Base-by-base conservation (phyloP, 2,329 filamentous ascomycete species). In the Macrophomina tecta region DNA sequence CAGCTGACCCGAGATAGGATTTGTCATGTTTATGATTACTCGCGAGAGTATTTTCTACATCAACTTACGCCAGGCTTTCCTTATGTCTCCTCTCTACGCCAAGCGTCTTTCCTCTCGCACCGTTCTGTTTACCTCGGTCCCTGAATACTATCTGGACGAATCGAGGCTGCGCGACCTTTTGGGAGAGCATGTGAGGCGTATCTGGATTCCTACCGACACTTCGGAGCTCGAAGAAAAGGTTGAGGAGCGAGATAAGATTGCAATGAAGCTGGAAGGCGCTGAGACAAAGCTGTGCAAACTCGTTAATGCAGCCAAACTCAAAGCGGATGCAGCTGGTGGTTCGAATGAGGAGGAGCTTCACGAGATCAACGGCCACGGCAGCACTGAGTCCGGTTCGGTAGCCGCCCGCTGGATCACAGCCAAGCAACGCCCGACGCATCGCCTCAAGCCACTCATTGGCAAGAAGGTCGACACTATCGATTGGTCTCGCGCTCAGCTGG, bases 21-120 rank as follows among this genome's bases (percentile, higher is more conserved):
- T 98, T 76, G 85, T 98, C 70, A 90, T 98, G 78, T 95, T 92
- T 80, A 90, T 92, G 74, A 88, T 98, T 69, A 91, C 93, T 66
- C 87, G 94, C 67, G 94, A 98, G 79, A 90, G 88, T 75, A 91
- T 98, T 72, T 97, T 90, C 85, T 97, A 92, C 79, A 91, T 97
- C 82, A 97, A 96, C 74, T 81, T 98, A 62, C 91, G 94, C 69
- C 94, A 98, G 80, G 94, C 94, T 0, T 97, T 96, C 80, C 87
- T 96, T 48, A 86, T 96, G 65, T 94, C 93, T 11, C 93, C 93
- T 11, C 84, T 91, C 56, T 96, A 96, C 76, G 87, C 93, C 64
- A 90, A 90, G 73, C 91, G 94, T 67, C 89, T 97, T 53, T 97
- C 94, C 1, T 94, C 94, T 2, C 89, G 93, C 64, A 97, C 94